phyloP scores from a whole-genome alignment of 2,329 filamentous ascomycete species.

The Xylaria arbuscula region DNA sequence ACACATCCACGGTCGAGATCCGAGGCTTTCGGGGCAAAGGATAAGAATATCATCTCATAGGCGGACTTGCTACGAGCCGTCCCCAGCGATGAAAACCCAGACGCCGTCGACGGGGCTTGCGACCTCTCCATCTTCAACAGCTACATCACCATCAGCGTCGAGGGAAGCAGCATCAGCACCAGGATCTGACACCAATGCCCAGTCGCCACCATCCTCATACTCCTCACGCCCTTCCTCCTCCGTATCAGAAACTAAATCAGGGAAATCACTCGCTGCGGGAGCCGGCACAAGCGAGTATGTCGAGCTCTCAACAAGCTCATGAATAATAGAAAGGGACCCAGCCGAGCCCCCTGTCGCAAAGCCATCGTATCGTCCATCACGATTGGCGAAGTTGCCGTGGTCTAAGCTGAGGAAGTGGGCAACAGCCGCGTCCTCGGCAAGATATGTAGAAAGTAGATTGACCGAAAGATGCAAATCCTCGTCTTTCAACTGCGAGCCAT shows the following conservation, averaged over 20 bases:
- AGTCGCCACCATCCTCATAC: constrained; percentile 33
- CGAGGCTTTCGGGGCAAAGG: constrained; percentile 38
- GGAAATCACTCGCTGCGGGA: constrained; percentile 31
- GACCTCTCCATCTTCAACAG: constrained; percentile 24
- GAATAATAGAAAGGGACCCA: constrained; percentile 38
- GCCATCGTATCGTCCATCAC: constrained; percentile 5
- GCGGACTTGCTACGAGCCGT: constrained; percentile 49
- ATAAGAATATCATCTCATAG: constrained; percentile 33
- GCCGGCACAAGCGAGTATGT: constrained; percentile 25
- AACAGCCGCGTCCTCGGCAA: constrained; percentile 32
- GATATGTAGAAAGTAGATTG: constrained; percentile 37
- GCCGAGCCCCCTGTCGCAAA: constrained; percentile 11
- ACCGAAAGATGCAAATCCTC: constrained; percentile 28
- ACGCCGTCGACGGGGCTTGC: constrained; percentile 36
- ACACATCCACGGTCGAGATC: constrained; percentile 39
- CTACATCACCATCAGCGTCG: constrained; percentile 11
- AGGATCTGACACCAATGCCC: constrained; percentile 38
- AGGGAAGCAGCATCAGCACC: neutral
- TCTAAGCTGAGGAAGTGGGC: constrained; percentile 30
- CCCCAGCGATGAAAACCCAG: constrained; percentile 46
- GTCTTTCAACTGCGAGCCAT: constrained; percentile 6
- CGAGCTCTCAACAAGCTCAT: constrained; percentile 42
- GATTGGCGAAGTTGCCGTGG: neutral
- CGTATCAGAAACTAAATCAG: constrained; percentile 39
- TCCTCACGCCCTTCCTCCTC: constrained; percentile 33